Conservation (phyloP, 495 filamentous ascomycete species). For the Aspergillus haitiensis region DNA sequence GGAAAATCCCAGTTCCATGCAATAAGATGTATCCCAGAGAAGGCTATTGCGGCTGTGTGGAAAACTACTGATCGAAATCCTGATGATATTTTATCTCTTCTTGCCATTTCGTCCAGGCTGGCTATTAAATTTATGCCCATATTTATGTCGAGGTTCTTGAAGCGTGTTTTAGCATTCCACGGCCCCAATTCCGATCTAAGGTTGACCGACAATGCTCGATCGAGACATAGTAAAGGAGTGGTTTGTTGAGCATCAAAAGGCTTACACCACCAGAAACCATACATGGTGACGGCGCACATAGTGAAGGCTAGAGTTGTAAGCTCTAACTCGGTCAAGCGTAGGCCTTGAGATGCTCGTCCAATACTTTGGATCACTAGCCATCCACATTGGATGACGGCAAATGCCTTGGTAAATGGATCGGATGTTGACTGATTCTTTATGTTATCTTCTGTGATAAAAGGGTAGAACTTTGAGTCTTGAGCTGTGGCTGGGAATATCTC, state of each 20-base stretch:
- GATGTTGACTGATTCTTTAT: background rate
- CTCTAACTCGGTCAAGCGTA: constrained; percentile 1
- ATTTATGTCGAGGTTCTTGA: background rate
- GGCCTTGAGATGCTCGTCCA: background rate
- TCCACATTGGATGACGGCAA: background rate
- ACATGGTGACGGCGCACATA: background rate
- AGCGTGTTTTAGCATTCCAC: background rate
- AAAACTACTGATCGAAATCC: too few relatives aligned
- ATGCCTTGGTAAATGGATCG: constrained; percentile 1
- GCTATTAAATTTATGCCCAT: too few relatives aligned
- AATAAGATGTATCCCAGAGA: background rate
- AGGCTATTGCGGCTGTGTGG: background rate
- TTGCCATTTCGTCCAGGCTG: too few relatives aligned
- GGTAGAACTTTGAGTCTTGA: background rate
- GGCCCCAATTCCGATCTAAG: background rate
- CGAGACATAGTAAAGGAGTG: background rate
- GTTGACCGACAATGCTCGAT: background rate
- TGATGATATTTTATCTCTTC: too few relatives aligned
- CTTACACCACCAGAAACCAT: constrained; percentile 7
- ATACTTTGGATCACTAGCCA: background rate
- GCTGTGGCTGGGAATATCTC: background rate
- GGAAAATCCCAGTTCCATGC: constrained; percentile 5
- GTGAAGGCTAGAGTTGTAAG: constrained; percentile 9
- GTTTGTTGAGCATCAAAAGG: background rate
- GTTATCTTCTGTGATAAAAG: background rate